Evolutionary conservation across 1,284 basidiomycete genomes (phyloP), one percentile per base, ranked within the genome.

Genomic region (Rhodotorula sp.): DNA sequence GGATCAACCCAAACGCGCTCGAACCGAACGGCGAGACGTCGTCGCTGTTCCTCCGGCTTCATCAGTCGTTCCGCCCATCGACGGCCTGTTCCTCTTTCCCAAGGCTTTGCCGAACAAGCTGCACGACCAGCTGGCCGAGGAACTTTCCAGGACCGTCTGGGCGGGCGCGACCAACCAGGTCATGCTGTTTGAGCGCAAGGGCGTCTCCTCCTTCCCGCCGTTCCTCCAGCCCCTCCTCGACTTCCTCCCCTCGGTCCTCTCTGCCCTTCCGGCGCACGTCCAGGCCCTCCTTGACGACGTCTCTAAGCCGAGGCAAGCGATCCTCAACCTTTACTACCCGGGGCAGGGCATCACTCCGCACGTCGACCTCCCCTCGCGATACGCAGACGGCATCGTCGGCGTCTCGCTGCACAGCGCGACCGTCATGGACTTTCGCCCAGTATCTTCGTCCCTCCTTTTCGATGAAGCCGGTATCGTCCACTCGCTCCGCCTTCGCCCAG

Each of bases 341-440:
- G 91, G 91, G 1, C 88, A 92, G 79, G 91, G 91, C 19, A 92
- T 93, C 73, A 84, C 87, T 1, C 85, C 90, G 0, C 91, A 92
- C 76, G 86, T 92, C 57, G 91, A 93, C 79, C 83, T 93, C 50
- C 84, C 91, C 15, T 83, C 84, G 55, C 86, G 91, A 29, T 93
- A 89, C 78, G 90, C 86, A 22, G 90, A 92, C 78, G 90, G 90
- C 4, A 92, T 93, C 72, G 85, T 92, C 48, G 90, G 90, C 21
- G 85, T 92, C 69, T 91, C 89, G 77, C 82, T 93, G 46, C 85
- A 87, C 27, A 88, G 88, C 58, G 87, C 88, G 25, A 90, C 87
- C 61, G 88, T 87, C 21, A 92, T 92, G 90, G 84, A 85, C 46
- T 91, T 92, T 75, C 21, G 46, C 0, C 62, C 34, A 2, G 61